Evolutionary conservation across 2,329 filamentous ascomycete genomes (phyloP).

Genomic region (Pseudocercospora vitis): DNA sequence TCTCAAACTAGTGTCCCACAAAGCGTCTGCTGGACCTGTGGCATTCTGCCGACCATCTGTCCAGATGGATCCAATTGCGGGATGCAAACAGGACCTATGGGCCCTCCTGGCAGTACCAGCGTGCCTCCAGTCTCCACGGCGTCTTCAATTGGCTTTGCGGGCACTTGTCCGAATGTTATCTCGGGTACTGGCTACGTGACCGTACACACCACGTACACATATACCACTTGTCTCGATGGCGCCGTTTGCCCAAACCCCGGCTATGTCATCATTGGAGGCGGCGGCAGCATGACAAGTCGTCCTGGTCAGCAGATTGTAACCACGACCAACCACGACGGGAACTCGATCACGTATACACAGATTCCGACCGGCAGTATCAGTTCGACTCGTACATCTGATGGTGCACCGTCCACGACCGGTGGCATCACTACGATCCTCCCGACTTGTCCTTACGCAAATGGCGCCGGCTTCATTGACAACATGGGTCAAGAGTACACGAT

Average conservation of each 20-base stretch:
- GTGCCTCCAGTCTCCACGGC: neutral
- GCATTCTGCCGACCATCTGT: conserved; percentile 13
- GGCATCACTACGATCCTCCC: conserved; percentile 23
- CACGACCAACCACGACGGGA: conserved; percentile 25
- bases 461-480: conserved; percentile 26
- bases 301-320: conserved; percentile 26
- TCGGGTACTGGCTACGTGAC: conserved; percentile 34
- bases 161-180: conserved; percentile 15
- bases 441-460: conserved; percentile 31
- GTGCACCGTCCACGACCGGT: neutral
- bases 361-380: conserved; percentile 21
- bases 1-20: conserved; percentile 12
- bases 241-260: conserved; percentile 33
- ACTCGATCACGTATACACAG: conserved; percentile 26
- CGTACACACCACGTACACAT: conserved; percentile 35
- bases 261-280: conserved; percentile 25
- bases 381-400: conserved; percentile 13
- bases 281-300: conserved; percentile 11
- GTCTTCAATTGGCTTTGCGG: conserved; percentile 1
- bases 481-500: conserved; percentile 34
- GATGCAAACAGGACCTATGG: neutral
- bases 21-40: conserved; percentile 34
- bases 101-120: neutral
- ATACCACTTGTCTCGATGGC: conserved; percentile 34
- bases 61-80: neutral